Percentiles rank a stretch among this genome's conserved stretches.
These are phyloP conservation scores for Melampsora americana DNA, from an alignment of 1,284 basidiomycete genomes.

Conservation along the genomic window DNA sequence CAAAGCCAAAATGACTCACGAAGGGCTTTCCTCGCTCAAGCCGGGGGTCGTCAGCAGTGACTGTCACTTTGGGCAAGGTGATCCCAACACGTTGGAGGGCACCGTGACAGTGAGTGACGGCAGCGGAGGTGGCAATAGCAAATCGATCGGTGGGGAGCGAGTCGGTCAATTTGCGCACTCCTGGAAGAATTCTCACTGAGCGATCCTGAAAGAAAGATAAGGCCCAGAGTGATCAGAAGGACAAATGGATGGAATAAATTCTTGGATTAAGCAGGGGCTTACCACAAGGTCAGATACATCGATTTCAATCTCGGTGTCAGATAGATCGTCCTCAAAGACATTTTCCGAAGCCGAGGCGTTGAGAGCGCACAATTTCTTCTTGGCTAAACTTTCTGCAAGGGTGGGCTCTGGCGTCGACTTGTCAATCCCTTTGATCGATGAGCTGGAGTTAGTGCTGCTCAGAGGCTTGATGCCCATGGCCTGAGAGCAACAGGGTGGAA, in stretches of 20 bases:
- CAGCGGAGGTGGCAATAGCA: constrained; percentile 72
- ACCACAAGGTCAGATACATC: constrained; percentile 54
- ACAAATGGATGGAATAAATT: constrained; percentile 36
- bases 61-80: constrained; percentile 67
- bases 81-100: constrained; percentile 72
- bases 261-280: constrained; percentile 57
- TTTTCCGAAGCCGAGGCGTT: constrained; percentile 53
- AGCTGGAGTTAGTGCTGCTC: constrained; percentile 51
- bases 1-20: constrained; percentile 44
- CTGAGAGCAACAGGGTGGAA: constrained; percentile 12
- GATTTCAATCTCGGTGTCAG: constrained; percentile 55
- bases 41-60: constrained; percentile 70
- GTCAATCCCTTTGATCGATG: not conserved
- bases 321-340: constrained; percentile 63
- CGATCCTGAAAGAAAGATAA: constrained; percentile 45
- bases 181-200: constrained; percentile 67
- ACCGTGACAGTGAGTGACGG: constrained; percentile 66
- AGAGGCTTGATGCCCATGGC: constrained; percentile 48
- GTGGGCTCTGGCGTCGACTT: not conserved
- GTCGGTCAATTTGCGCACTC: constrained; percentile 66
- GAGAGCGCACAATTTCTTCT: constrained; percentile 54
- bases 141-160: constrained; percentile 67
- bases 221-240: not conserved
- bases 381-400: constrained; percentile 53
- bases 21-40: constrained; percentile 54